Evolutionary conservation across 2,329 filamentous ascomycete species (phyloP).

Genomic region (Fusarium oxysporum): DNA sequence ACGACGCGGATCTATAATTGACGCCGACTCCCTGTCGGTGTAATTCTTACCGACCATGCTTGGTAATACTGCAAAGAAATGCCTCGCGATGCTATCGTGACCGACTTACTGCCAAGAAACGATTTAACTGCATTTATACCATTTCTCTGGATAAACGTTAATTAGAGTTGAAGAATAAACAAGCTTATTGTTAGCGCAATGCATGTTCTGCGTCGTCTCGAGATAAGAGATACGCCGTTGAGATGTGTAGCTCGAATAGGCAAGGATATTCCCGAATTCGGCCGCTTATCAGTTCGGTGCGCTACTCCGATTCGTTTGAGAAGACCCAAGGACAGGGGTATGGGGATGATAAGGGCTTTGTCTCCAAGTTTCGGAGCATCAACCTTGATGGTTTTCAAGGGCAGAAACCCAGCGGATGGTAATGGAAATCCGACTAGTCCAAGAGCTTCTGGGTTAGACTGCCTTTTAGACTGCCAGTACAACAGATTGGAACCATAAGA

Average conservation of each 20-base stretch:
- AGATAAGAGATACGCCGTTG: not conserved
- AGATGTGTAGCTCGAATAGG: not conserved
- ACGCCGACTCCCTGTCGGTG: not conserved
- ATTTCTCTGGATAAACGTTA: not conserved
- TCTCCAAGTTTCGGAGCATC: not conserved
- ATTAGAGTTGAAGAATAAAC: not conserved
- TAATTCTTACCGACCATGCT: not conserved
- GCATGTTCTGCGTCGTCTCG: not conserved
- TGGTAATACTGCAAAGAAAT: not conserved
- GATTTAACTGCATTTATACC: not conserved
- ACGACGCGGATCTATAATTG: not conserved
- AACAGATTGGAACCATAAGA: not conserved
- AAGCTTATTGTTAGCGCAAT: not conserved
- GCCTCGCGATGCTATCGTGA: not conserved
- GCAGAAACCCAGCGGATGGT: too few species aligned
- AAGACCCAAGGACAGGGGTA: rapidly evolving
- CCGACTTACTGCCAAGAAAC: not conserved
- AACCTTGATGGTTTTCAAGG: not conserved
- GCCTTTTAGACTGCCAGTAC: not conserved
- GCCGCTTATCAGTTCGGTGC: not conserved
- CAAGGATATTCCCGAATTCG: not conserved
- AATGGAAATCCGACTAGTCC: not conserved
- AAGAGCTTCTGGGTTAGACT: not conserved
- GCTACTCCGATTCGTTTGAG: not conserved
- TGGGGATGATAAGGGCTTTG: rapidly evolving